These are phyloP conservation scores for Neurospora sp. DNA, from an alignment of 495 filamentous ascomycete genomes.

Conservation along the genomic window DNA sequence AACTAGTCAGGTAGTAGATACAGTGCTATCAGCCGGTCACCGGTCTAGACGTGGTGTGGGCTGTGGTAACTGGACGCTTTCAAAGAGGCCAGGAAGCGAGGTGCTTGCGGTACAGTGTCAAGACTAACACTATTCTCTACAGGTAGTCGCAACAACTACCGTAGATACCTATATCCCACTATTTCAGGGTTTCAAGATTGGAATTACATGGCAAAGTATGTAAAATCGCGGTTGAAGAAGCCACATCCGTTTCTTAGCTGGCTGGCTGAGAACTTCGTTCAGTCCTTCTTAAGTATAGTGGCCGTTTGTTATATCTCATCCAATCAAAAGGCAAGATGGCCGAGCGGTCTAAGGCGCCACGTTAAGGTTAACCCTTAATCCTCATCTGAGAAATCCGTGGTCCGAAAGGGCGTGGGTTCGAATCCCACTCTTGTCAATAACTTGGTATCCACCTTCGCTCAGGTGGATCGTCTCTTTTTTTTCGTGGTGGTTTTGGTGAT, in stretches of 20 bases:
- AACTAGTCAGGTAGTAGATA: neutral
- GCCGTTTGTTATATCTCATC: neutral
- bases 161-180: too few relatives aligned
- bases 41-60: too few relatives aligned
- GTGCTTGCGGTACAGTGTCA: too few relatives aligned
- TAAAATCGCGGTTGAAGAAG: neutral
- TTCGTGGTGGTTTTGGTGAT: neutral
- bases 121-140: too few relatives aligned
- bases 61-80: too few relatives aligned
- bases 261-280: neutral
- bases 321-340: neutral
- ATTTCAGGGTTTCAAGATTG: too few relatives aligned
- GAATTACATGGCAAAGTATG: too few relatives aligned
- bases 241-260: neutral
- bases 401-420: constrained; percentile 28
- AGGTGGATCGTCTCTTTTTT: neutral
- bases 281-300: neutral
- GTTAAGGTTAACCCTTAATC: neutral
- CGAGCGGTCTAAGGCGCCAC: neutral
- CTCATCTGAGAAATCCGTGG: constrained; percentile 3
- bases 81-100: too few relatives aligned
- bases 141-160: neutral
- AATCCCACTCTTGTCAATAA: constrained; percentile 23
- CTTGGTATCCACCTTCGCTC: neutral
- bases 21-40: neutral